phyloP scores from a whole-genome alignment of 768 basidiomycete genomes.

The Trametes cinnabarina region DNA sequence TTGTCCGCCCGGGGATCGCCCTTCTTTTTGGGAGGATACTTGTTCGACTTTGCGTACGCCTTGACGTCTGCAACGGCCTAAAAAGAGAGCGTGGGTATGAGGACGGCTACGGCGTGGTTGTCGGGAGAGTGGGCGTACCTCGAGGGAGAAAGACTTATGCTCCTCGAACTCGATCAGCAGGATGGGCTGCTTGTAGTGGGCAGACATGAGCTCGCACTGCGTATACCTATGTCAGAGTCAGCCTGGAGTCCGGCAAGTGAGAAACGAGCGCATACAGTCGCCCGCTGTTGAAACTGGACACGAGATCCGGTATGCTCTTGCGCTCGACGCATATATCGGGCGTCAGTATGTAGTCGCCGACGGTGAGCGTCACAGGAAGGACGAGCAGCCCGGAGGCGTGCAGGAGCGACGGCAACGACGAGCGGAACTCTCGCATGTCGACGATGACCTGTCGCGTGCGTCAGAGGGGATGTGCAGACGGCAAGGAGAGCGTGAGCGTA shows the following conservation, averaged over 20 bases:
- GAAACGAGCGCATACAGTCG: conserved; percentile 64
- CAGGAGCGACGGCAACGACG: conserved; percentile 83
- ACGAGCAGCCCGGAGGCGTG: conserved; percentile 79
- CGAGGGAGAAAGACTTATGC: conserved; percentile 90
- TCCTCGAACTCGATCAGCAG: conserved; percentile 97
- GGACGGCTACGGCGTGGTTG: neutral
- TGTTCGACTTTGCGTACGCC: conserved; percentile 61
- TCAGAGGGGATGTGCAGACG: neutral
- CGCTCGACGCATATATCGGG: conserved; percentile 96
- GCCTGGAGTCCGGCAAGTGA: neutral
- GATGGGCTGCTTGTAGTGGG: conserved; percentile 91
- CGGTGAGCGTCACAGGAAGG: conserved; percentile 88
- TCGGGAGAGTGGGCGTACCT: conserved; percentile 45
- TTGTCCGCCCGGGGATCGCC: conserved; percentile 21
- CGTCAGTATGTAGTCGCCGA: conserved; percentile 94
- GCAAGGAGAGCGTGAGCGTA: conserved; percentile 25
- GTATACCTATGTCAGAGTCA: conserved; percentile 64
- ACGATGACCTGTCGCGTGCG: conserved; percentile 71
- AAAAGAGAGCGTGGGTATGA: neutral
- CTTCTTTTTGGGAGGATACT: conserved; percentile 56
- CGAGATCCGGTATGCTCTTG: conserved; percentile 89
- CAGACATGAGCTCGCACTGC: conserved; percentile 96
- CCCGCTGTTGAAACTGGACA: conserved; percentile 92
- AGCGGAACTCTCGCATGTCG: conserved; percentile 96
- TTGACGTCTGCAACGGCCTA: conserved; percentile 69